Conservation (phyloP, 192 early-diverging fungal species). For the Rhizoclosmatium sp. region DNA sequence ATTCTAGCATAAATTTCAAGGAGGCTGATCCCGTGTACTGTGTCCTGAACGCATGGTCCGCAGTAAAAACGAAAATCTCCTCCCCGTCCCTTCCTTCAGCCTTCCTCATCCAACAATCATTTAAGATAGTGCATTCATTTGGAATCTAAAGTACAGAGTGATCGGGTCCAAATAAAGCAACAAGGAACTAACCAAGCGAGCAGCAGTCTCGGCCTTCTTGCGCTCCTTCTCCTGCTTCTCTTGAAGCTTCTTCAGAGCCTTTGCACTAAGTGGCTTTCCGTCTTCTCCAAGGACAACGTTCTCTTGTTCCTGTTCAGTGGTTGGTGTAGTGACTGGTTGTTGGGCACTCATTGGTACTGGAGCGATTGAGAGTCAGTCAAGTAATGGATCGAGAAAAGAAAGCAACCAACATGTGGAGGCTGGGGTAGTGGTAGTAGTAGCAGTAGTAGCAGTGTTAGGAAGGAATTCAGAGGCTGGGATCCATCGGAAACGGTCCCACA, state of each 20-base stretch:
- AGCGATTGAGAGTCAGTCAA: not conserved
- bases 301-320: slow-evolving; percentile 1
- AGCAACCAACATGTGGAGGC: not conserved
- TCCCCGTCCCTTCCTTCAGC: not conserved
- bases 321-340: not conserved
- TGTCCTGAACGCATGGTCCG: not conserved
- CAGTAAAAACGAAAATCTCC: not conserved
- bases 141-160: too few relatives aligned
- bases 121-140: too few relatives aligned
- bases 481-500: slow-evolving; percentile 21
- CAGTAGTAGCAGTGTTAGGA: too few relatives aligned
- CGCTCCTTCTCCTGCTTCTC: slow-evolving; percentile 89
- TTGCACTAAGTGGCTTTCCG: slow-evolving; percentile 90
- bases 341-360: not conserved
- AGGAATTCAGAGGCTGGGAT: not conserved
- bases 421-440: not conserved
- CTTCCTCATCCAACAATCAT: too few relatives aligned
- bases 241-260: slow-evolving; percentile 91
- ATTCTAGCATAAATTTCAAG: not conserved
- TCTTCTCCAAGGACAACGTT: slow-evolving; percentile 69
- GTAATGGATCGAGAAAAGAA: not conserved
- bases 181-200: slow-evolving; percentile 39
- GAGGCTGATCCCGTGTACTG: too few relatives aligned
- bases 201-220: slow-evolving; percentile 66
- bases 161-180: not conserved